phyloP scores from a whole-genome alignment of 2,329 filamentous ascomycete genomes.

The Exophiala aquamarina region DNA sequence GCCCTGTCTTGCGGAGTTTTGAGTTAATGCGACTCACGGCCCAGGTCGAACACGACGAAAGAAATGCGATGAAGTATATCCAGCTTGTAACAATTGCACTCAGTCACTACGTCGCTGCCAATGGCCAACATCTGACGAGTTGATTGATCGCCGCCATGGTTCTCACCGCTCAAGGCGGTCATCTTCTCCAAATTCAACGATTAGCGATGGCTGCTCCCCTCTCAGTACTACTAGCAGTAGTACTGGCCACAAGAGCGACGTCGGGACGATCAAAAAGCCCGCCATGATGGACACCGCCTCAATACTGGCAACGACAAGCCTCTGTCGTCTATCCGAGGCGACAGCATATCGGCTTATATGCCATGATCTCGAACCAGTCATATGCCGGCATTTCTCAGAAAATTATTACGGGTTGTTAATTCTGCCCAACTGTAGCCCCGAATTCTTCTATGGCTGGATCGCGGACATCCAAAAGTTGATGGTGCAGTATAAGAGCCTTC shows the following conservation, averaged over 20 bases:
- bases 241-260: no score
- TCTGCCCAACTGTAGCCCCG: constrained; percentile 16
- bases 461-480: constrained; percentile 18
- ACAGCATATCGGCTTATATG: constrained; percentile 9
- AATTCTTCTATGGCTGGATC: constrained; percentile 18
- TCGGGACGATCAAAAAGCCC: no score
- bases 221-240: background rate
- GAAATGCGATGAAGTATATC: constrained; percentile 18
- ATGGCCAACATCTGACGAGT: constrained; percentile 18
- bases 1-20: no score
- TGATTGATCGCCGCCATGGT: constrained; percentile 16
- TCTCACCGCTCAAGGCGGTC: constrained; percentile 8
- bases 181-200: background rate
- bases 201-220: no score
- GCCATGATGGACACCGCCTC: no score
- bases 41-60: constrained; percentile 16
- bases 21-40: no score
- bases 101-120: constrained; percentile 10
- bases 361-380: constrained; percentile 16
- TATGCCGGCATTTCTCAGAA: constrained; percentile 19
- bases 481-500: constrained; percentile 12
- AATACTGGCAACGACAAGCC: constrained; percentile 1
- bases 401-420: constrained; percentile 15
- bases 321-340: constrained; percentile 14
- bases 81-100: constrained; percentile 11